Percentiles rank a stretch among this genome's conserved stretches.
Evolutionary conservation across 2,329 filamentous ascomycete species (phyloP).

Genomic region (Dactylonectria macrodidyma): DNA sequence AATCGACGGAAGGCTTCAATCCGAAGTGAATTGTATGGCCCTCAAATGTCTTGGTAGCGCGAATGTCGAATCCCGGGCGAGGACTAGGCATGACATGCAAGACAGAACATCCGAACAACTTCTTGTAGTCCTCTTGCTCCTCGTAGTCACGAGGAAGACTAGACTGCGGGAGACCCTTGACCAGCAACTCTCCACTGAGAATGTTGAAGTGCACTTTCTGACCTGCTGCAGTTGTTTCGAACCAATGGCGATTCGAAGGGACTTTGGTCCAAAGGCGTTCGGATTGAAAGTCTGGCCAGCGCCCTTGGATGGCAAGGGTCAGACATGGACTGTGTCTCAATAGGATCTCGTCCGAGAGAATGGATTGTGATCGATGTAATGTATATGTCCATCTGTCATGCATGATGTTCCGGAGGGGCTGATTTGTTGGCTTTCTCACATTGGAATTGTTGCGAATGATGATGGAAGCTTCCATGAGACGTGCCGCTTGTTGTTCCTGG

Average conservation of each 20-base stretch:
- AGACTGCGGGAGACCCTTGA: conserved; percentile 25
- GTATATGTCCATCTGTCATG: conserved; percentile 24
- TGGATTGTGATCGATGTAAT: conserved; percentile 18
- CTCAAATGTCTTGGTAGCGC: conserved; percentile 51
- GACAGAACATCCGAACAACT: conserved; percentile 27
- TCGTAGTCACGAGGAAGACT: conserved; percentile 24
- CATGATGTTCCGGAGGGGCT: conserved; percentile 9
- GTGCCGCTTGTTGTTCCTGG: conserved; percentile 20
- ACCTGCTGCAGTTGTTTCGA: conserved; percentile 1
- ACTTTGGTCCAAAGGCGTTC: no score
- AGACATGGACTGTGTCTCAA: conserved; percentile 8
- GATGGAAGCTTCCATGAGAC: conserved; percentile 30
- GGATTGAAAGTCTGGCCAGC: conserved; percentile 29
- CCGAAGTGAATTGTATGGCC: conserved; percentile 42
- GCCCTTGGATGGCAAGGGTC: conserved; percentile 27
- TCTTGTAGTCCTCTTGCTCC: conserved; percentile 10
- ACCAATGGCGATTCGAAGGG: conserved; percentile 22
- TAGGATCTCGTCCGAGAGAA: conserved; percentile 1
- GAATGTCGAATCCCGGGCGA: conserved; percentile 55
- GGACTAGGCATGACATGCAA: conserved; percentile 39
- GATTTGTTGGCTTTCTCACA: neutral
- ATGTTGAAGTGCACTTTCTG: conserved; percentile 27
- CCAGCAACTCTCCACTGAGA: conserved; percentile 33
- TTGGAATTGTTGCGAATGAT: conserved; percentile 20
- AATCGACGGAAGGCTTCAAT: conserved; percentile 48